Conservation (phyloP, 257 asterid species). For the Solanum ossicruentum region DNA sequence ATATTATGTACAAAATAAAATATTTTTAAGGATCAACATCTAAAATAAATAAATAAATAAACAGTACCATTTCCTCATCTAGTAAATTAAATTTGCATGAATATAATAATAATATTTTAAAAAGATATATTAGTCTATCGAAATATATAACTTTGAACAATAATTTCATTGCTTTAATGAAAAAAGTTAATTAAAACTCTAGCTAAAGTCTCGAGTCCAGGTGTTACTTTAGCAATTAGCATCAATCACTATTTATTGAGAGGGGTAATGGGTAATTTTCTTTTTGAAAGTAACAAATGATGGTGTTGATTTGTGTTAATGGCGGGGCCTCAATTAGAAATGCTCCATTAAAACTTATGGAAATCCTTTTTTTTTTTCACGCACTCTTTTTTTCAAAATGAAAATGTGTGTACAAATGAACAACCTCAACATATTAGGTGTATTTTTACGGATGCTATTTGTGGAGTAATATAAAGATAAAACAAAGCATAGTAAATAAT, state of each 20-base stretch:
- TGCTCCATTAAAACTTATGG: not conserved
- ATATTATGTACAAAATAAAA: not conserved
- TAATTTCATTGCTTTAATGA: not conserved
- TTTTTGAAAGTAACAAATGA: not conserved
- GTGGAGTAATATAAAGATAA: too few species aligned
- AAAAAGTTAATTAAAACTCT: not conserved
- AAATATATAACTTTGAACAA: not conserved
- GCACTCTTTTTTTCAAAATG: not conserved
- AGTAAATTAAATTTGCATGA: not conserved
- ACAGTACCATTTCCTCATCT: not conserved
- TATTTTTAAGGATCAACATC: too few species aligned
- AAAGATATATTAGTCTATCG: not conserved
- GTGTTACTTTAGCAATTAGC: not conserved
- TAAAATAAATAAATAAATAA: not conserved
- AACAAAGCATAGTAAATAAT: too few species aligned
- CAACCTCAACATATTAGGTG: too few species aligned
- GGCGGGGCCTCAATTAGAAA: not conserved
- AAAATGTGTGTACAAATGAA: too few species aligned
- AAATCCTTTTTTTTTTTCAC: not conserved
- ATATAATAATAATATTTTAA: too few species aligned
- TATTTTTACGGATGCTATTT: too few species aligned
- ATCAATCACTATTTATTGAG: not conserved
- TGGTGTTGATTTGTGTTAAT: not conserved
- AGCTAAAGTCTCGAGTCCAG: not conserved
- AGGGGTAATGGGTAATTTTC: not conserved